These are phyloP conservation scores for Phalaenopsis equestris DNA, from an alignment of 106 monocot species.

Conservation along the genomic window DNA sequence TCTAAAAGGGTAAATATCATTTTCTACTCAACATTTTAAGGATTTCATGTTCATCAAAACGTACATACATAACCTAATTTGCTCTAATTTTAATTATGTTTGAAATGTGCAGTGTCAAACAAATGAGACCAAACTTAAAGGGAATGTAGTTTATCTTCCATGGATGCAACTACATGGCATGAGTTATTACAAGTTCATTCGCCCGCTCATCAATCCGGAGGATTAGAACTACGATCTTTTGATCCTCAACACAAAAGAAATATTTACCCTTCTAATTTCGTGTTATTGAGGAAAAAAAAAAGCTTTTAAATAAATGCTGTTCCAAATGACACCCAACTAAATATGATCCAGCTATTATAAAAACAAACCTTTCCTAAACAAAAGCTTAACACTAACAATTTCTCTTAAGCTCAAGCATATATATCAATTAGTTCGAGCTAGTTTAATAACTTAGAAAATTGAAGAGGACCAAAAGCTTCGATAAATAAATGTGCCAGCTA, in stretches of 20 bases:
- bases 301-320: no score
- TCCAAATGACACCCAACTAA: no score
- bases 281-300: no score
- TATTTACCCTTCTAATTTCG: background rate
- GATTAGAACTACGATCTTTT: background rate
- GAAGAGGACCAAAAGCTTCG: no score
- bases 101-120: background rate
- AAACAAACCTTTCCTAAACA: no score
- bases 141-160: background rate
- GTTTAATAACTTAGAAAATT: no score
- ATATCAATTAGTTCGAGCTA: no score
- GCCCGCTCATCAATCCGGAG: background rate
- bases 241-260: background rate
- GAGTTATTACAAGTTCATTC: background rate
- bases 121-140: background rate
- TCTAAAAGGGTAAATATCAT: background rate
- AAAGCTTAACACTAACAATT: no score
- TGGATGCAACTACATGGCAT: background rate
- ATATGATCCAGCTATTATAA: no score
- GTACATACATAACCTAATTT: background rate
- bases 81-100: background rate
- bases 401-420: no score
- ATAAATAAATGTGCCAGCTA: no score
- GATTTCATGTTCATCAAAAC: background rate
- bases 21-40: background rate